phyloP scores from a whole-genome alignment of 2,329 filamentous ascomycete species.

The Dactylellina haptotyla region DNA sequence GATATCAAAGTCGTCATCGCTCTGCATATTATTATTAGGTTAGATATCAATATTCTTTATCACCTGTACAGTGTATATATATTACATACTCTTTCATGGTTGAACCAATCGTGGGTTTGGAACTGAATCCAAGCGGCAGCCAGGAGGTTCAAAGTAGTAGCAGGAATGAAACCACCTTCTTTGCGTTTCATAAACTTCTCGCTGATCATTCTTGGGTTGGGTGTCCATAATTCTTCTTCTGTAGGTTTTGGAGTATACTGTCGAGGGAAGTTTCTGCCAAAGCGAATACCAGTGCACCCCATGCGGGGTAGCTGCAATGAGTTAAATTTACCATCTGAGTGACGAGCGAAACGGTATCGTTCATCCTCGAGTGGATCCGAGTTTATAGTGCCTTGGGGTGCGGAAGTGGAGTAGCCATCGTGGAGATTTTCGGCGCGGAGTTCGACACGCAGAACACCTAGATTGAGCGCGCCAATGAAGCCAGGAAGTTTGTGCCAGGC shows the following conservation, averaged over 20 bases:
- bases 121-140: constrained; percentile 67
- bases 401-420: constrained; percentile 62
- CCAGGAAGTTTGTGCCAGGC: constrained; percentile 64
- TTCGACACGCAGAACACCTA: constrained; percentile 62
- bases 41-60: background rate
- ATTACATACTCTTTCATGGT: constrained; percentile 57
- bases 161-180: constrained; percentile 62
- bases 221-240: constrained; percentile 63
- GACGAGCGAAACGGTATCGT: constrained; percentile 60
- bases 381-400: constrained; percentile 60
- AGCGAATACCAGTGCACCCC: constrained; percentile 64
- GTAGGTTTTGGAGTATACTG: constrained; percentile 61
- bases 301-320: constrained; percentile 62
- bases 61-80: background rate
- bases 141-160: constrained; percentile 64
- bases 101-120: constrained; percentile 64
- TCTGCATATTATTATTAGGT: constrained; percentile 37
- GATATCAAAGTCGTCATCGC: constrained; percentile 59
- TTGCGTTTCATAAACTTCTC: constrained; percentile 63
- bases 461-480: constrained; percentile 62
- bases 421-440: constrained; percentile 64
- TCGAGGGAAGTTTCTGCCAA: constrained; percentile 64
- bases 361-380: constrained; percentile 59
- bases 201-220: constrained; percentile 64
- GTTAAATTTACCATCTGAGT: constrained; percentile 65